Base-by-base conservation (phyloP, 495 filamentous ascomycete genomes). In the Lophium mytilinum region DNA sequence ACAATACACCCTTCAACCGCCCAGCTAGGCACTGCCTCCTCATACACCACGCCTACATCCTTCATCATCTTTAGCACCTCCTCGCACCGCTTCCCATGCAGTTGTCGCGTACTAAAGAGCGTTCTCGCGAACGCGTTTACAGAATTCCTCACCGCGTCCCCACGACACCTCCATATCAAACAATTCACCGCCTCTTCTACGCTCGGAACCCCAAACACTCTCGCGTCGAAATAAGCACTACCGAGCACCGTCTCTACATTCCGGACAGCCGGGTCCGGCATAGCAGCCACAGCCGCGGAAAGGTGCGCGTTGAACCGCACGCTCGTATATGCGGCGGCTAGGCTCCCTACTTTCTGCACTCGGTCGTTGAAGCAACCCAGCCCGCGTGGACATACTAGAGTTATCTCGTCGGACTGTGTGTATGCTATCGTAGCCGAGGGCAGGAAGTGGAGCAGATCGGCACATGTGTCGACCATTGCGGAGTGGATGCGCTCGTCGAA, bases 331-430 rank as follows among this genome's bases (percentile, higher is more conserved):
- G 46, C 37, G n/a, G 58, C 52, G 6, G 53, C 53, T 37, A 61
- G 41, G 30, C 53, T 61, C 11, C 14, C 39, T 5, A 61, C 40
- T 35, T 61, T 61, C 40, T 61, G 58, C 14, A 61, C 35, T 9
- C 58, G 46, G 7, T 61, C 48, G 47, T 52, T 61, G 48, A 56
- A 61, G 19, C 33, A 35, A 9, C 46, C 37, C 7, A 61, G 47
- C 15, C 58, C 58, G 9, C 17, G 11, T 4, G 58, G 52, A 30
- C 56, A 61, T 8, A 61, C 53, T 14, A 61, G 48, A 9, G 58
- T 61, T 18, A 61, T 61, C 24, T 61, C 58, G 24, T 61, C 58
- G 33, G 50, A 55, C 19, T 61, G 58, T 30, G 58, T 61, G 47
- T 61, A 61, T 6, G 58, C 58, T 12, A 56, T 42, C 17, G 53